Evolutionary conservation across 2,329 filamentous ascomycete species (phyloP).

Genomic region (Diplocarpon rosae): DNA sequence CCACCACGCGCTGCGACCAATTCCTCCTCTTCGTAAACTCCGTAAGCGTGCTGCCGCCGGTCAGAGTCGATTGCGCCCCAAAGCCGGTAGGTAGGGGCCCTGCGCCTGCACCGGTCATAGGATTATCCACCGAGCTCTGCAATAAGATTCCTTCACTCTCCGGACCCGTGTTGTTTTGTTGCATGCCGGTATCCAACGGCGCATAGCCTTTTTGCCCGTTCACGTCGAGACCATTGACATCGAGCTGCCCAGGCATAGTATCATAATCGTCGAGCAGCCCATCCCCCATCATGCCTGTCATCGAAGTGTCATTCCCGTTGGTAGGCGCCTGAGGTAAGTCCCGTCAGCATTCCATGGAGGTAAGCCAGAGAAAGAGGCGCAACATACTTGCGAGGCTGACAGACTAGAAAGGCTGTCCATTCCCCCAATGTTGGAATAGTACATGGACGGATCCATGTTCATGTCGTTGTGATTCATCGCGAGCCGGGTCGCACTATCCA

Average conservation of each 20-base stretch:
- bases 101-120: constrained; percentile 22
- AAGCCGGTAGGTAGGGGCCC: constrained; percentile 26
- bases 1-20: constrained; percentile 82
- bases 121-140: constrained; percentile 12
- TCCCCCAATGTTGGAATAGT: constrained; percentile 14
- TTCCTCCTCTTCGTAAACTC: constrained; percentile 58
- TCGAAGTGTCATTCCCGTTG: constrained; percentile 22
- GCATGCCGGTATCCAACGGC: constrained; percentile 15
- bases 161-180: constrained; percentile 10
- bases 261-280: constrained; percentile 30
- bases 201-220: constrained; percentile 22
- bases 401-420: constrained; percentile 17
- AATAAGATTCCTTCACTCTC: constrained; percentile 9
- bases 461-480: constrained; percentile 17
- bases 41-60: constrained; percentile 43
- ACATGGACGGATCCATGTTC: constrained; percentile 21
- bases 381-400: constrained; percentile 23
- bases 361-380: background rate
- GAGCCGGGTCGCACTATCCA: constrained; percentile 9
- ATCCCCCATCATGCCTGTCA: constrained; percentile 34
- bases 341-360: constrained; percentile 2
- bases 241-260: constrained; percentile 35
- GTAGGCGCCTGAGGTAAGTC: constrained; percentile 8
- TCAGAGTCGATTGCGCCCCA: constrained; percentile 18
- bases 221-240: constrained; percentile 26